Base-by-base conservation (phyloP, 352 stramenopile species). In the Phytophthora tubulina region DNA sequence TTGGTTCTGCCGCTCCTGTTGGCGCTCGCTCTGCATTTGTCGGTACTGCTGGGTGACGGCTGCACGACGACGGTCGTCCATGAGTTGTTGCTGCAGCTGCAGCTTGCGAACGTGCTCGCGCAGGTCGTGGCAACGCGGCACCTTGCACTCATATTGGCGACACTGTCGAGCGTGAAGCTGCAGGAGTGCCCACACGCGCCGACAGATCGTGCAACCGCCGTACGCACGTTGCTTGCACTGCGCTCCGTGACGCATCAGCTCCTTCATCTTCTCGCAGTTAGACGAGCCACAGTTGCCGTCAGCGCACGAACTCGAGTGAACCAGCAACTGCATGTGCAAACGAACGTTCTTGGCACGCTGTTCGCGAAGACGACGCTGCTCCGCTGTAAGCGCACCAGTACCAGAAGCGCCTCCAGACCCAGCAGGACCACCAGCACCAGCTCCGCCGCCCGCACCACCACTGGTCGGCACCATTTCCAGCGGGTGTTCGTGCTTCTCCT, bases 211-310 rank as follows among this genome's bases (percentile, higher is more conserved):
- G 72, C 97, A 99, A 31, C 97, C 96, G 33, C 96, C 97, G 67
- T 98, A 92, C 4, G 90, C 87, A 46, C 93, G 85, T 38, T 95
- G 80, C 70, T 98, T 95, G 84, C 97, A 99, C 62, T 96, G 88
- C n/a, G 89, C 78, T 49, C 95, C 96, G 73, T 99, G 97, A 33
- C 96, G 96, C 77, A 99, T 93, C 17, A 99, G 79, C 70, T 98
- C 90, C 84, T 99, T 99, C 97, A 99, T 99, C 85, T 99, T 99
- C 50, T 94, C 93, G 87, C 97, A 99, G 80, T 99, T 99, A 9
- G 89, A 94, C 42, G 95, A 99, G 30, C 92, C 88, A 74, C 97
- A 99, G 42, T 97, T 96, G 36, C 89, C 76, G 44, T 97, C 91
- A 6, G 76, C 83, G 70, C 97, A 99, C 14, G 89, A 97, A 46